Evolutionary conservation across 2,329 filamentous ascomycete genomes (phyloP).

Genomic region (Canariomyces notabilis): DNA sequence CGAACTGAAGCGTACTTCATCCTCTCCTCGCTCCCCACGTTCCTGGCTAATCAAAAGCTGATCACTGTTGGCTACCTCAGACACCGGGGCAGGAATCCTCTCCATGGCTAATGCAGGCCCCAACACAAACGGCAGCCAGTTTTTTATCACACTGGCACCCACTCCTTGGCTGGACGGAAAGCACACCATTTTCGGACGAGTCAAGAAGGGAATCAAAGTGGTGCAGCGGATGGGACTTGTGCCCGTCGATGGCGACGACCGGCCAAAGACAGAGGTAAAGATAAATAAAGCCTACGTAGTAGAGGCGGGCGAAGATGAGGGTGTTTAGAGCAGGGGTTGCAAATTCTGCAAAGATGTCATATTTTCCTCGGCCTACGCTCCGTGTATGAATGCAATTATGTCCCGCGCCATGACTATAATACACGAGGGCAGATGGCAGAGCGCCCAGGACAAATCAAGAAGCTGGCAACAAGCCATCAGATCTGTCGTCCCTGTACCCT

Average conservation of each 20-base stretch:
- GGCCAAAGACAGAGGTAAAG: slow-evolving; percentile 75
- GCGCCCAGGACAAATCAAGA: no score
- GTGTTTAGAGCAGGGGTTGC: neutral
- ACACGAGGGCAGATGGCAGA: no score
- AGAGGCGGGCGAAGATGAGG: slow-evolving; percentile 41
- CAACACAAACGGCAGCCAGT: slow-evolving; percentile 91
- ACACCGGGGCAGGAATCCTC: slow-evolving; percentile 88
- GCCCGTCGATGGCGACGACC: slow-evolving; percentile 74
- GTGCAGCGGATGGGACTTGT: slow-evolving; percentile 85
- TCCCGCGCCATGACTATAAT: no score
- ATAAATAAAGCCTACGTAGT: slow-evolving; percentile 69
- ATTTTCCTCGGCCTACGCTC: no score
- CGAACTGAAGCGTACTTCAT: slow-evolving; percentile 56
- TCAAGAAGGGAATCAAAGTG: slow-evolving; percentile 76
- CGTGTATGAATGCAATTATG: no score
- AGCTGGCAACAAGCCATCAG: no score
- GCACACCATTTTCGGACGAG: slow-evolving; percentile 92
- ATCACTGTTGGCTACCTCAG: slow-evolving; percentile 1
- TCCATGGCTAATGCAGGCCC: slow-evolving; percentile 95
- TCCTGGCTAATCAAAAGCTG: neutral
- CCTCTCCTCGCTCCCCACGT: neutral
- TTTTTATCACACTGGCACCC: slow-evolving; percentile 90
- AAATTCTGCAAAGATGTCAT: no score
- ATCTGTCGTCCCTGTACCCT: no score
- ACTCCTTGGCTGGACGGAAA: slow-evolving; percentile 96